Evolutionary conservation across 2,329 filamentous ascomycete genomes (phyloP).

Genomic region (Aurifilum marmelostoma): DNA sequence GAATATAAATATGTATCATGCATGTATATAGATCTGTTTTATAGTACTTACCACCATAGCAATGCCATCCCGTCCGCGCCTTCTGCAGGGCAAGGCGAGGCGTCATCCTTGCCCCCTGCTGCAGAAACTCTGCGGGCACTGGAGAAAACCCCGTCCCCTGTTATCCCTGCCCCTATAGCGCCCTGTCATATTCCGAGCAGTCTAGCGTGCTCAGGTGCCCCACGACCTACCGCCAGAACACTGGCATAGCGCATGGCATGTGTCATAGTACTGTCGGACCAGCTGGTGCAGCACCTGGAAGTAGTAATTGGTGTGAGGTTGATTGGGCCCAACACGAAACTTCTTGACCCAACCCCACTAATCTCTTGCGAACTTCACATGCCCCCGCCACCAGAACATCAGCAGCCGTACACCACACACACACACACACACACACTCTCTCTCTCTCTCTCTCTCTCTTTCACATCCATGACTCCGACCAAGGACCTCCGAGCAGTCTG

Average conservation of each 20-base stretch:
- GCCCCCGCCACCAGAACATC: background rate
- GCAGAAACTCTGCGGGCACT: background rate
- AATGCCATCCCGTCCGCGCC: background rate
- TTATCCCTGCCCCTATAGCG: conserved; percentile 17
- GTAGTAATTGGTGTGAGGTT: background rate
- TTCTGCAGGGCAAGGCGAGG: background rate
- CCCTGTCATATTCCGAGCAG: background rate
- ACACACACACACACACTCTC: background rate
- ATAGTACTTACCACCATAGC: too few species aligned
- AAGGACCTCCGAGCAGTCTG: background rate
- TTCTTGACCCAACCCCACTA: background rate
- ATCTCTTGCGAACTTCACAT: background rate
- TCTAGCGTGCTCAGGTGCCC: background rate
- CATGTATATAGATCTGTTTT: conserved; percentile 3
- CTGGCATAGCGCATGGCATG: background rate
- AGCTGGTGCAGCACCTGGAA: background rate
- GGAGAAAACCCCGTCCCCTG: background rate
- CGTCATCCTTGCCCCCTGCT: conserved; percentile 1
- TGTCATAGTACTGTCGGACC: background rate
- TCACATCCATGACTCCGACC: background rate
- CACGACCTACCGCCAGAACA: background rate
- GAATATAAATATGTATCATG: background rate
- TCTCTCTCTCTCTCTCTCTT: background rate
- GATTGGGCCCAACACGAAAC: background rate
- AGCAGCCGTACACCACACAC: too few species aligned